Base-by-base conservation (phyloP, 2,329 filamentous ascomycete genomes). In the Cercospora beticola region DNA sequence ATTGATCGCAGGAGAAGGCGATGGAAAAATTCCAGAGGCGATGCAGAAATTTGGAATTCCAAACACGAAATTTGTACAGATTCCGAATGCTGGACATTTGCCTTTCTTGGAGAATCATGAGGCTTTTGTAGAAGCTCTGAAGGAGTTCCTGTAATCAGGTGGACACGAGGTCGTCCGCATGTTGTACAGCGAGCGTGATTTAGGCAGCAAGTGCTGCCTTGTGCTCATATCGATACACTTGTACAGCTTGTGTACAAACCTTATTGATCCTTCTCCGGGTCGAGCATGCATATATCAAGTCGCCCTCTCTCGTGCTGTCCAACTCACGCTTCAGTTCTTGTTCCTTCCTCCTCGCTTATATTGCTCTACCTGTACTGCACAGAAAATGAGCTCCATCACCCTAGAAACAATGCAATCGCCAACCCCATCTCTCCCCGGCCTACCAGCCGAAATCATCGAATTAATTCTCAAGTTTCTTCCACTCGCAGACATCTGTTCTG, bases 51-150 rank as follows among this genome's bases (percentile, higher is more conserved):
- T 92, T 52, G 89, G 90, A 0, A 78, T 82, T 9, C 77, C 79
- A 0, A 87, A 86, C 0, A 86, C 85, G 0, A 84, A 87, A 68
- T 84, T 93, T 72, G 87, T 85, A 77, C 79, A 91, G 67, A 86
- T 96, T 9, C 86, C 91, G 0, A 82, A 85, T 8, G 88, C 92
- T 0, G 93, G 93, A 0, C 93, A 97, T 82, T 80, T 97, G 75
- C 93, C 93, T 0, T 96, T 96, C 92, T 89, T 89, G 59, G 93
- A 96, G 80, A 86, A 88, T 72, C 89, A 91, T 0, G 80, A 83
- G 66, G 88, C 85, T 4, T 93, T 94, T 77, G 89, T 89, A 77
- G 81, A 85, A 30, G 87, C 87, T 57, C 82, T 94, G 2, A 81
- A 83, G 52, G 82, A 78, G 8, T 92, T 91, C 6, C 12, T 36